Evolutionary conservation across 352 stramenopile species (phyloP), one percentile per base, ranked within the genome.

Genomic region (Globisporangium barbulae): DNA sequence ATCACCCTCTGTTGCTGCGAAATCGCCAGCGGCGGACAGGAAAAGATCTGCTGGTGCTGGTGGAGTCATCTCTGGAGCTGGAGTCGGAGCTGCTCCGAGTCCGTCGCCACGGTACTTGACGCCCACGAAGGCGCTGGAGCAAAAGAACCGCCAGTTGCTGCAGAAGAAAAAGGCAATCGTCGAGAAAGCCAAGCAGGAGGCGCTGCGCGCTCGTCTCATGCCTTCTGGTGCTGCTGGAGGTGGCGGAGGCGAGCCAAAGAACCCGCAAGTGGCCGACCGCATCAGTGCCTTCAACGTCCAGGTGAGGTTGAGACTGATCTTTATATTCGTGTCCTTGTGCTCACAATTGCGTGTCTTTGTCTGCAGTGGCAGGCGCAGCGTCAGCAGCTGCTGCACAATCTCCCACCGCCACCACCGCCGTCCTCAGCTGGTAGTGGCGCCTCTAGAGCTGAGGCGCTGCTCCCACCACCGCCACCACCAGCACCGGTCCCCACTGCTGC

Each of bases 211-310:
- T 17, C 53, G 59, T 13, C 35, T 41, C 13, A 31, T 48, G 7
- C 17, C 42, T 2, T 49, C 57, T 28, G 49, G 45, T 39, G 19
- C 25, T 25, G 6, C 1, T 33, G 22, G 0, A 17, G 3, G 21
- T n/a, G 49, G 28, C 22, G 49, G 25, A 13, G 48, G 25, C 41
- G 22, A 21, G 0, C 39, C 25, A 22, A 67, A 63, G 21, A 33
- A 17, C n/a, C 37, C 53, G 7, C 52, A 45, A 3, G 47, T 75
- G 3, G 52, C 55, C 8, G 71, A 85, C 39, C 75, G 80, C 8
- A 71, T 86, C 39, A 75, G 76, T n/a, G 74, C 67, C 15, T 91
- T 91, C 67, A 91, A 89, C 50, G 65, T 59, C 22, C 71, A 87
- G 69, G 79, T 85, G 49, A 39, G 58, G 9, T 13, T 15, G 35